Base-by-base conservation (phyloP, 352 stramenopile species). In the Globisporangium cylindrosporum region DNA sequence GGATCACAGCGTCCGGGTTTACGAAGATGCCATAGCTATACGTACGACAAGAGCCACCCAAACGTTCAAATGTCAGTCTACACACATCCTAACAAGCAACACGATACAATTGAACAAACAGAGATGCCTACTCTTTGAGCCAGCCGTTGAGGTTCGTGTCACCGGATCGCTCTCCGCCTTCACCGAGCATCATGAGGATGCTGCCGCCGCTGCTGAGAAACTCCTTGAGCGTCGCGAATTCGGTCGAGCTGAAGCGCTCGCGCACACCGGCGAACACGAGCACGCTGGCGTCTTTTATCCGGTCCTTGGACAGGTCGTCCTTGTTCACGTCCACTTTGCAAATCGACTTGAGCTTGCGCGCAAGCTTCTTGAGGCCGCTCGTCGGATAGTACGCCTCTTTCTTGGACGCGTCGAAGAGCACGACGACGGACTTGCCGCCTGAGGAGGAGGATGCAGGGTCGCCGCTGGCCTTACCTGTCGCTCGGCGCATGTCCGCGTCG, bases 61-160 rank as follows among this genome's bases (percentile, higher is more conserved):
- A 61, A 5, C 36, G 36, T 29, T 43, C 53, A 48, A 59, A 46
- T 25, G 1, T 41, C 55, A 12, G 24, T 15, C 27, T 53, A 66
- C 15, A 60, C 9, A 59, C 29, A 58, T 29, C 27, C 27, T 29
- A 29, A 29, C 27, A 29, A 29, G 3, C 27, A 29, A 29, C 27
- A 29, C 48, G 27, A 36, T 29, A 34, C 1, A 32, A 6, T 24
- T 12, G 4, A 48, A 48, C 15, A 25, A 8, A 41, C 54, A 38
- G 8, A 24, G 10, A 72, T 81, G 38, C 66, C n/a, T 20, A 98
- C 77, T 98, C 90, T 76, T 97, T 95, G 49, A 98, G 83, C 75
- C 98, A 92, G 15, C 92, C 93, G 71, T 98, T 99, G 66, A 99
- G 76, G 74, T 99, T 99, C 18, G 89, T 98, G 54, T 95, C 90